Percentiles rank a stretch among this genome's conserved stretches.
Conservation (phyloP, 306 rosid species). For the Malus sieversii region DNA sequence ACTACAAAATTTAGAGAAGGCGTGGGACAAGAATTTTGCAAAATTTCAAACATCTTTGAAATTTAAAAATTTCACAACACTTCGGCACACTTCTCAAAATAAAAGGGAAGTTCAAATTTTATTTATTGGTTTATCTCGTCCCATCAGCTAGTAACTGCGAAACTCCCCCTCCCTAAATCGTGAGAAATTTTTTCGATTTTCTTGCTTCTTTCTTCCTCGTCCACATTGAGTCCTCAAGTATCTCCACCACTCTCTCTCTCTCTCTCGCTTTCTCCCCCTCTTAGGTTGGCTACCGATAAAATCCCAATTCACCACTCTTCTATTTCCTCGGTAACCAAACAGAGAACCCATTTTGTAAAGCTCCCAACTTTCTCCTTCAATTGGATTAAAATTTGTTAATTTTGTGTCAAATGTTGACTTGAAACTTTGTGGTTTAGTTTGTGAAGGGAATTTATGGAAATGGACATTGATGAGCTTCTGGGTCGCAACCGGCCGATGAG, state of each 20-base stretch:
- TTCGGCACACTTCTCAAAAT: too few relatives aligned
- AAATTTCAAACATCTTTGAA: too few relatives aligned
- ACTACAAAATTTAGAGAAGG: too few relatives aligned
- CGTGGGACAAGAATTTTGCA: too few relatives aligned
- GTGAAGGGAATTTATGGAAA: constrained; percentile 14
- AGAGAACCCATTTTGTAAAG: not conserved
- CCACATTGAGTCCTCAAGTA: not conserved
- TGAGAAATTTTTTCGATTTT: not conserved
- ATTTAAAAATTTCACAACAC: too few relatives aligned
- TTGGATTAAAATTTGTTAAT: not conserved
- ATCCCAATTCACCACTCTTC: not conserved
- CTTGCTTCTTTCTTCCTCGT: not conserved
- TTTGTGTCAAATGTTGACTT: not conserved
- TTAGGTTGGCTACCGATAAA: not conserved
- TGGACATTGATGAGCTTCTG: constrained; percentile 50
- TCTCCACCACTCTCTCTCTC: not conserved
- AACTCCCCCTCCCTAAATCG: too few relatives aligned
- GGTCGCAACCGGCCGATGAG: too few relatives aligned
- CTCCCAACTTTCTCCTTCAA: not conserved
- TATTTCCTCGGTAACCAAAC: not conserved
- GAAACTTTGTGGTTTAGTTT: not conserved
- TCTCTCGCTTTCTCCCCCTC: not conserved
- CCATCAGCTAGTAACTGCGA: too few relatives aligned
- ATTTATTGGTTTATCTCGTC: too few relatives aligned
- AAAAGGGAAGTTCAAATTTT: too few relatives aligned